Conservation (phyloP, 1,284 basidiomycete genomes). For the Meira miltonrushii region DNA sequence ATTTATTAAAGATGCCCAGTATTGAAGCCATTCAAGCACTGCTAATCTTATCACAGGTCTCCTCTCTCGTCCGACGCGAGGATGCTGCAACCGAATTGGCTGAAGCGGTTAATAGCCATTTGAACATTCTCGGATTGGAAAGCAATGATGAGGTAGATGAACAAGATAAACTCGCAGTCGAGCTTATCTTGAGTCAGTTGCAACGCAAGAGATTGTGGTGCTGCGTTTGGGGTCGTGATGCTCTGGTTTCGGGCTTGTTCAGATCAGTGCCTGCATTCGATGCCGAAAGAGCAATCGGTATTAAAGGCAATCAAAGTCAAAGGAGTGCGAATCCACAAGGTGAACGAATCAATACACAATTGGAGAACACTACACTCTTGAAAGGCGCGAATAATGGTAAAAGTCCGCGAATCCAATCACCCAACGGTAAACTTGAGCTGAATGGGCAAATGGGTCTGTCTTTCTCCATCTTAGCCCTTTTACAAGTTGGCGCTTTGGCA, state of each 20-base stretch:
- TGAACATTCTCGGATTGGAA: conserved; percentile 13
- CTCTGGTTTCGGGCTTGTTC: conserved; percentile 28
- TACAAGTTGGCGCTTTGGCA: conserved; percentile 42
- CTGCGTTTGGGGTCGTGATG: conserved; percentile 34
- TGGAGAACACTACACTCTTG: background rate
- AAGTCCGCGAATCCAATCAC: background rate
- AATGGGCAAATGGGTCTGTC: conserved; percentile 45
- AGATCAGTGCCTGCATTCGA: conserved; percentile 22
- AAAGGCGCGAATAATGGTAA: background rate
- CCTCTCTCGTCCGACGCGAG: too few relatives aligned
- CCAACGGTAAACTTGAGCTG: conserved; percentile 22
- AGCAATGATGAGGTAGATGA: conserved; percentile 18
- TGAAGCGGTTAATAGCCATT: conserved; percentile 13
- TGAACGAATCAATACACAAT: background rate
- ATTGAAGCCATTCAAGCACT: conserved; percentile 34
- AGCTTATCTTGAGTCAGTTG: conserved; percentile 22
- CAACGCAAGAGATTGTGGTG: conserved; percentile 33
- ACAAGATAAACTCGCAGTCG: conserved; percentile 19
- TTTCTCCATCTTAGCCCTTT: conserved; percentile 40
- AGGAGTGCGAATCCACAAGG: background rate
- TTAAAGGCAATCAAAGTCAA: conserved; percentile 7
- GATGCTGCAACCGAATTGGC: conserved; percentile 21
- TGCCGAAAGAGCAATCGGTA: conserved; percentile 34
- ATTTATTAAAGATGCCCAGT: conserved; percentile 34
- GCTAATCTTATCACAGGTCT: conserved; percentile 27